These are phyloP conservation scores for Panaeolus papilionaceus DNA, from an alignment of 768 basidiomycete genomes.

Conservation along the genomic window DNA sequence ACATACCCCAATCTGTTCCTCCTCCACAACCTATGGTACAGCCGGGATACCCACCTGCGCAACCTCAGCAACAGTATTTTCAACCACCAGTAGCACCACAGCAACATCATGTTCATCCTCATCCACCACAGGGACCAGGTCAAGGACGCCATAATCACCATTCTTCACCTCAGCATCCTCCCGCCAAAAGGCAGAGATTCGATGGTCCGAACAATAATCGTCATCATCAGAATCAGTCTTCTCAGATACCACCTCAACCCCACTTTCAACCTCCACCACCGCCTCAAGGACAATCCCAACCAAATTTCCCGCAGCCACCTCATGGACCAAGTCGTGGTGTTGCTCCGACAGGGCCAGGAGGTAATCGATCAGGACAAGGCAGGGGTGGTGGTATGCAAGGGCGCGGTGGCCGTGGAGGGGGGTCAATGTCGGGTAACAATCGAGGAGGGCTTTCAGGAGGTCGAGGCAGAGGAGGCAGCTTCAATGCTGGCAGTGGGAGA, in stretches of 20 bases:
- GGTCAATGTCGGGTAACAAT: constrained; percentile 35
- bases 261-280: constrained; percentile 64
- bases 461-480: constrained; percentile 58
- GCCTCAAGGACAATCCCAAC: constrained; percentile 24
- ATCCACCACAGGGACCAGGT: constrained; percentile 50
- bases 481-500: constrained; percentile 49
- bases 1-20: constrained; percentile 40
- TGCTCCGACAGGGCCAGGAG: constrained; percentile 40
- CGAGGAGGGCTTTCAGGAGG: constrained; percentile 53
- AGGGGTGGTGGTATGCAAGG: constrained; percentile 40
- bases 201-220: constrained; percentile 72
- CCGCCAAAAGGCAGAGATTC: constrained; percentile 90
- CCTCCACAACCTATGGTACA: constrained; percentile 59
- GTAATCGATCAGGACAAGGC: constrained; percentile 21
- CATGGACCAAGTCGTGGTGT: constrained; percentile 46
- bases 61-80: constrained; percentile 54
- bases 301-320: constrained; percentile 46
- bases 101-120: constrained; percentile 48
- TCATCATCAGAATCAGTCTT: constrained; percentile 55
- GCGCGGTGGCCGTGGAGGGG: constrained; percentile 47
- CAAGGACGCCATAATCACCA: constrained; percentile 64
- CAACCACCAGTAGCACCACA: constrained; percentile 51
- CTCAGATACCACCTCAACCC: constrained; percentile 62
- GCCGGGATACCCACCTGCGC: constrained; percentile 53
- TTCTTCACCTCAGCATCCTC: constrained; percentile 81